Conservation (phyloP, 169 alveolate species). For the Miamiensis avidus region DNA sequence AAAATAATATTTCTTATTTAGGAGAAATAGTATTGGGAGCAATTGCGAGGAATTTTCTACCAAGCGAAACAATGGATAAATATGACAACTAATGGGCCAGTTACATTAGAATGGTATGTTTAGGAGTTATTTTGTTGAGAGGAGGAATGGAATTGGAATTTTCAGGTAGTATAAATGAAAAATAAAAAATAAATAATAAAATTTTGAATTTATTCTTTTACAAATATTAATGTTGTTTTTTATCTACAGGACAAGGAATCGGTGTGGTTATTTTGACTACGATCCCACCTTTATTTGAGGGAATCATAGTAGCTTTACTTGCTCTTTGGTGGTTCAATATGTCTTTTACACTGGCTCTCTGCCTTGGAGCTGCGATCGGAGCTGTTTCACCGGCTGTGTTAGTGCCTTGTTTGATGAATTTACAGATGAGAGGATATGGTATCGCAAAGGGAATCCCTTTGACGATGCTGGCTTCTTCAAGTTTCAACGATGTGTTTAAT, state of each 20-base stretch:
- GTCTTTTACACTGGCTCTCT: slow-evolving; percentile 24
- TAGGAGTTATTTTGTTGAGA: slow-evolving; percentile 27
- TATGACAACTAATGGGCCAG: slow-evolving; percentile 40
- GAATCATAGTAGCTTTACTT: background rate
- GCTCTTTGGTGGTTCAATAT: background rate
- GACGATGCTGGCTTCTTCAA: slow-evolving; percentile 47
- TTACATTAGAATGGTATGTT: slow-evolving; percentile 36
- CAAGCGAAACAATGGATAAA: background rate
- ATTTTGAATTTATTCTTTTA: no score
- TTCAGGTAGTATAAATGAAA: slow-evolving; percentile 12
- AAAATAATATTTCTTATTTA: no score
- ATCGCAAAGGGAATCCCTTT: slow-evolving; percentile 43
- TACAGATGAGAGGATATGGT: slow-evolving; percentile 47
- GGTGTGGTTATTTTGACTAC: background rate
- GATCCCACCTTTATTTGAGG: background rate
- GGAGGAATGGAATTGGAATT: slow-evolving; percentile 50
- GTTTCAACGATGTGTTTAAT: slow-evolving; percentile 49
- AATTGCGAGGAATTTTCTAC: slow-evolving; percentile 35
- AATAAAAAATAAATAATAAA: no score
- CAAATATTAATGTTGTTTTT: no score
- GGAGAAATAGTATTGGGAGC: slow-evolving; percentile 34
- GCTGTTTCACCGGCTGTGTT: slow-evolving; percentile 50
- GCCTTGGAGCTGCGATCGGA: slow-evolving; percentile 39
- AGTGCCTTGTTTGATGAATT: slow-evolving; percentile 43
- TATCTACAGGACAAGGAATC: background rate